phyloP scores from a whole-genome alignment of 2,329 filamentous ascomycete species.

The Microcyclospora pomicola region DNA sequence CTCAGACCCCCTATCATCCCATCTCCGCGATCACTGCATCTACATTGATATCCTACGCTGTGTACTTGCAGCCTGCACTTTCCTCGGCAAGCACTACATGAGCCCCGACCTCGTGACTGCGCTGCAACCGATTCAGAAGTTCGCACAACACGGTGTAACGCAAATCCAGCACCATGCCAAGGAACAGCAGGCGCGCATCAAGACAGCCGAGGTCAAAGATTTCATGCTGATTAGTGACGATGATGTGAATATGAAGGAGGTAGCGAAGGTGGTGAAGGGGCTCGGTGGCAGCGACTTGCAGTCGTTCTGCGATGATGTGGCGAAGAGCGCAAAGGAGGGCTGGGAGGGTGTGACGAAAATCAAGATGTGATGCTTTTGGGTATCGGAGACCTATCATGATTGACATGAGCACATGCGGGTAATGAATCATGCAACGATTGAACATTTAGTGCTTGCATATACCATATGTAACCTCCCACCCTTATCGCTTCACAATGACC shows the following conservation, averaged over 20 bases:
- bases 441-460: too few relatives aligned
- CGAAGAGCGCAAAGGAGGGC: conserved; percentile 13
- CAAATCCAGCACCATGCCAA: conserved; percentile 13
- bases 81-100: conserved; percentile 2
- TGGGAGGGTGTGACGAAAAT: conserved; percentile 18
- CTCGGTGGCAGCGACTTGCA: conserved; percentile 7
- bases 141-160: conserved; percentile 8
- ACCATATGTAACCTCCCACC: too few relatives aligned
- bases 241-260: not conserved
- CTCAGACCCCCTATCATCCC: conserved; percentile 5
- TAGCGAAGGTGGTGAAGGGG: conserved; percentile 2
- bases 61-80: conserved; percentile 9
- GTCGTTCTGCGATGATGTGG: conserved; percentile 11
- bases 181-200: conserved; percentile 8
- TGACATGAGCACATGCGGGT: not conserved
- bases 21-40: conserved; percentile 12
- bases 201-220: conserved; percentile 4
- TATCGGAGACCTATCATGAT: not conserved
- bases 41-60: conserved; percentile 15
- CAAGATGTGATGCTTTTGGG: conserved; percentile 2
- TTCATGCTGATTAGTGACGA: conserved; percentile 1
- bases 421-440: too few relatives aligned
- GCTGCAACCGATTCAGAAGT: conserved; percentile 9
- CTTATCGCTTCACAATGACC: too few relatives aligned
- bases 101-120: conserved; percentile 1